These are phyloP conservation scores for Ophiocordyceps camponoti-floridani DNA, from an alignment of 2,329 filamentous ascomycete species.

Conservation along the genomic window DNA sequence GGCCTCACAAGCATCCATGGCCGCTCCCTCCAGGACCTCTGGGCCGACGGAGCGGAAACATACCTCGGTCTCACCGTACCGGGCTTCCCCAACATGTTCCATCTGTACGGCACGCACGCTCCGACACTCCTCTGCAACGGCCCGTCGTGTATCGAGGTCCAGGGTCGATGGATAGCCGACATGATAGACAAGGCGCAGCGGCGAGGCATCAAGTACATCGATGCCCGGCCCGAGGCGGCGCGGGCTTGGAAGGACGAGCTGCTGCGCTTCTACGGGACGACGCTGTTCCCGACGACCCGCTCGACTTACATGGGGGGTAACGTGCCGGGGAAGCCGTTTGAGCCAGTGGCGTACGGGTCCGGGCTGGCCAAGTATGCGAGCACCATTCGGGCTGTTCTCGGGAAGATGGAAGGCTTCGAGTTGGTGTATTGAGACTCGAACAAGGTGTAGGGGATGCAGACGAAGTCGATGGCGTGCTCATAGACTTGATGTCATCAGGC, in stretches of 20 bases:
- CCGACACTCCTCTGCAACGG: conserved; percentile 39
- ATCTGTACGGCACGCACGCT: conserved; percentile 36
- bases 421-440: conserved; percentile 4
- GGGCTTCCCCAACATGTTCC: conserved; percentile 32
- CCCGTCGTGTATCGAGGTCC: conserved; percentile 32
- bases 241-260: conserved; percentile 30
- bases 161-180: conserved; percentile 37
- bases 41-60: conserved; percentile 20
- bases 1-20: conserved; percentile 22
- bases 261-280: conserved; percentile 23
- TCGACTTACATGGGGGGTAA: conserved; percentile 39
- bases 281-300: conserved; percentile 28
- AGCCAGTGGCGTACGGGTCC: conserved; percentile 30
- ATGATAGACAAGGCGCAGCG: conserved; percentile 27
- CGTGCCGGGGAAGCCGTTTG: conserved; percentile 32
- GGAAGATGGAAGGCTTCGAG: conserved; percentile 17
- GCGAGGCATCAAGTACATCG: conserved; percentile 28
- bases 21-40: conserved; percentile 21
- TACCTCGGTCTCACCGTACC: conserved; percentile 25
- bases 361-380: conserved; percentile 17
- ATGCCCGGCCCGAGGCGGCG: conserved; percentile 25
- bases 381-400: conserved; percentile 15
- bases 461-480: background rate
- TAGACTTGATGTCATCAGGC: too few species aligned
- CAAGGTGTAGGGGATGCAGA: background rate